A percentile compares a stretch with the other conserved stretches of the same genome.
These are phyloP conservation scores for Magnusiomyces clavatus DNA, from an alignment of 1,139 yeast species.

Conservation along the genomic window DNA sequence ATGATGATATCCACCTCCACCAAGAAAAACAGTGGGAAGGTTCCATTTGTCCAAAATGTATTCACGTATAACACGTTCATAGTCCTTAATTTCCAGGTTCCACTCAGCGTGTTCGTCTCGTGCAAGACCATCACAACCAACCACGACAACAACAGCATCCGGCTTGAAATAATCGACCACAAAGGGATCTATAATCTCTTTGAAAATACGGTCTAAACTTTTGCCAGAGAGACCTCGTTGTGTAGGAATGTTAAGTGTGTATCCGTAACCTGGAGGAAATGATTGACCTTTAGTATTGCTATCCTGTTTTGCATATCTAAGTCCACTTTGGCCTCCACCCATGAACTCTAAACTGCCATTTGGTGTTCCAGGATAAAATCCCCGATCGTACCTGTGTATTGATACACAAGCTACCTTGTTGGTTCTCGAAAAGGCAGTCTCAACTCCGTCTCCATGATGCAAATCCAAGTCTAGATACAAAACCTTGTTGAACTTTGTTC, in stretches of 20 bases:
- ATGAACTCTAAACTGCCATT: constrained; percentile 2
- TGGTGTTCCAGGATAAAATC: constrained; percentile 75
- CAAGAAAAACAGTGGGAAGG: constrained; percentile 43
- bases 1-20: constrained; percentile 75
- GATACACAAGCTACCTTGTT: constrained; percentile 54
- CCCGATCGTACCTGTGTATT: constrained; percentile 54
- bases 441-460: constrained; percentile 80
- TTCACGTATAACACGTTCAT: constrained; percentile 33
- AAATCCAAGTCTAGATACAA: constrained; percentile 65
- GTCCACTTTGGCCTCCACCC: constrained; percentile 12
- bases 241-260: constrained; percentile 49
- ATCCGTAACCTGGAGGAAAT: constrained; percentile 28
- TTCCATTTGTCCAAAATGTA: constrained; percentile 29
- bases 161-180: constrained; percentile 36
- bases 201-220: constrained; percentile 34
- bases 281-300: constrained; percentile 22
- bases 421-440: constrained; percentile 52
- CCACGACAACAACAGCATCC: constrained; percentile 51
- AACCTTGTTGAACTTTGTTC: constrained; percentile 42
- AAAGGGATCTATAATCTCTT: constrained; percentile 40
- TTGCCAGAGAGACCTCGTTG: constrained; percentile 48
- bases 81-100: constrained; percentile 55
- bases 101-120: constrained; percentile 57
- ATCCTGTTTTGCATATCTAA: constrained; percentile 27
- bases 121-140: constrained; percentile 66